Conservation (phyloP, 306 rosid genomes). For the Acacia melanoxylon region DNA sequence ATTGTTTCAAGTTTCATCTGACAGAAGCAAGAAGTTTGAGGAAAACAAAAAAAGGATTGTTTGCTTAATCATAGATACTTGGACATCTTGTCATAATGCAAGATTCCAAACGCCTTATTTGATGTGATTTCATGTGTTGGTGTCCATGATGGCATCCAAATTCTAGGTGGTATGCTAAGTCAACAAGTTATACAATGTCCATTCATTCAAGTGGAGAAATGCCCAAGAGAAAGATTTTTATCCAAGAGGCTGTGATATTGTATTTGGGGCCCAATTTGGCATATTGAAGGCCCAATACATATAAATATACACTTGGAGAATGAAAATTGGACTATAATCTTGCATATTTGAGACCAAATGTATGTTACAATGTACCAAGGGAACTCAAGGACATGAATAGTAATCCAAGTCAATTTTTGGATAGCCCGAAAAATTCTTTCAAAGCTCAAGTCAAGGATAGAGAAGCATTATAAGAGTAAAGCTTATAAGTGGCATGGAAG, state of each 20-base stretch:
- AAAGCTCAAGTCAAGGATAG: not conserved
- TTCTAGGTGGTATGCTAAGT: not conserved
- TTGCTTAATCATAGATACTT: not conserved
- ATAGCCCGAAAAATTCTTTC: not conserved
- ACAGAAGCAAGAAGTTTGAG: not conserved
- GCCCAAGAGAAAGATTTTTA: not conserved
- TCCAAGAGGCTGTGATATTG: not conserved
- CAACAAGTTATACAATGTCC: not conserved
- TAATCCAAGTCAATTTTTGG: not conserved
- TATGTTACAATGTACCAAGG: not conserved
- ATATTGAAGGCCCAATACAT: not conserved
- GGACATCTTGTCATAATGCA: not conserved
- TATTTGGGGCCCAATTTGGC: not conserved
- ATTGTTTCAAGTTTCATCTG: not conserved
- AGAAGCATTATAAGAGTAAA: not conserved
- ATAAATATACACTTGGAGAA: not conserved
- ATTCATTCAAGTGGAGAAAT: not conserved
- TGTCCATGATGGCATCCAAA: not conserved
- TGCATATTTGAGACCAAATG: not conserved
- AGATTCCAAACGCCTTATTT: not conserved
- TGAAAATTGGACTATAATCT: not conserved
- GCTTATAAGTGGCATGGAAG: not conserved
- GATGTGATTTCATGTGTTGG: not conserved
- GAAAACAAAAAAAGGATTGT: not conserved
- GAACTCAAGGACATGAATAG: not conserved